Conservation (phyloP, 2,329 filamentous ascomycete genomes). For the Apiospora pterosperma region DNA sequence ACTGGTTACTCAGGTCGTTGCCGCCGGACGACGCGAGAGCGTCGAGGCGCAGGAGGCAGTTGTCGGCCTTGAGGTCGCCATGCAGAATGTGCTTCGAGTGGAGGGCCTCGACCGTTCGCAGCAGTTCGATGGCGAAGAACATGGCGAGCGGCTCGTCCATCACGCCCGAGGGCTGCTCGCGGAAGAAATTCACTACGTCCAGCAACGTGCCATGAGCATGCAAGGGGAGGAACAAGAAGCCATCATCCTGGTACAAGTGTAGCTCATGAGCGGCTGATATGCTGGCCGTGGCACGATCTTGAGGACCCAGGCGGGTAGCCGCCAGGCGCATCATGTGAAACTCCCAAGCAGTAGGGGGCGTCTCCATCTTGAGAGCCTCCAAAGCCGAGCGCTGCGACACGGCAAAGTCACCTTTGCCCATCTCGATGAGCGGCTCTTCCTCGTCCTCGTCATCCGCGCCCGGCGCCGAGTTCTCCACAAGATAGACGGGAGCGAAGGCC, state of each 20-base stretch:
- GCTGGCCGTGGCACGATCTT: slow-evolving; percentile 69
- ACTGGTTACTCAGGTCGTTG: slow-evolving; percentile 58
- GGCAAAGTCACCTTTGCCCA: slow-evolving; percentile 63
- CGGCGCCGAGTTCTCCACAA: slow-evolving; percentile 70
- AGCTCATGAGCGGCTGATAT: slow-evolving; percentile 84
- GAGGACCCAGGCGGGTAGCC: slow-evolving; percentile 70
- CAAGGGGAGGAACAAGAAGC: slow-evolving; percentile 84
- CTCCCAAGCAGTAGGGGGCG: slow-evolving; percentile 86
- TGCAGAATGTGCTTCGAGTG: slow-evolving; percentile 80
- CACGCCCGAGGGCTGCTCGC: slow-evolving; percentile 65
- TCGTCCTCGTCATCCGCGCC: slow-evolving; percentile 36
- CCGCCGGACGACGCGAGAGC: slow-evolving; percentile 27
- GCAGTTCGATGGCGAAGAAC: slow-evolving; percentile 91
- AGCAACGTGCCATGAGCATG: slow-evolving; percentile 87
- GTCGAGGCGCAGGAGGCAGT: slow-evolving; percentile 85
- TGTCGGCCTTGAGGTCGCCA: slow-evolving; percentile 93
- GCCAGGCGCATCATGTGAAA: slow-evolving; percentile 91
- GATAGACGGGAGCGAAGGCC: slow-evolving; percentile 92
- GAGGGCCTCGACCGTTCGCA: slow-evolving; percentile 84
- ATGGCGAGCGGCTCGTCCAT: slow-evolving; percentile 92
- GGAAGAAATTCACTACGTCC: slow-evolving; percentile 88
- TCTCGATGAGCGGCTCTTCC: slow-evolving; percentile 42
- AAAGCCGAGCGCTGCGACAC: slow-evolving; percentile 53
- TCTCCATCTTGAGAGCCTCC: slow-evolving; percentile 93
- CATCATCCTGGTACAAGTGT: slow-evolving; percentile 87